These are phyloP conservation scores for Kentomonas sorsogonicus DNA, from an alignment of 208 protist species.

Conservation along the genomic window DNA sequence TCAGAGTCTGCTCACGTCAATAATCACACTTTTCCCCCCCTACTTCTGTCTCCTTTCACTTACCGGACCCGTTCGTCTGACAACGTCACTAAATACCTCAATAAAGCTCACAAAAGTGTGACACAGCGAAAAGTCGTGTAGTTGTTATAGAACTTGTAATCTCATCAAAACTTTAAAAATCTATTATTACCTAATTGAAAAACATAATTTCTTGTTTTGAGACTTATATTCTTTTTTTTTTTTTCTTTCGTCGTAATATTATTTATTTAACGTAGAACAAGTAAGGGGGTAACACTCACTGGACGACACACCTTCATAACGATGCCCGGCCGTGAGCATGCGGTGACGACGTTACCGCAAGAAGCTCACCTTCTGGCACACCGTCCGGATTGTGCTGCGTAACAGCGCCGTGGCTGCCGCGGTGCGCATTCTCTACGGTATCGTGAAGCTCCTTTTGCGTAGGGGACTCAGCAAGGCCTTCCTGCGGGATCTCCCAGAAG, in stretches of 20 bases:
- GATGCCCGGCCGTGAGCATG: not conserved
- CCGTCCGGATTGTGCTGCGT: conserved; percentile 41
- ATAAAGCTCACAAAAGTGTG: not conserved
- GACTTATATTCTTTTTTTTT: not conserved
- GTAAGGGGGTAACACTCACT: not conserved
- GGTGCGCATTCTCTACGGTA: conserved; percentile 50
- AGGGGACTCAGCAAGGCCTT: conserved; percentile 32
- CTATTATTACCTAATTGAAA: no score
- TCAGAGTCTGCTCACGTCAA: not conserved
- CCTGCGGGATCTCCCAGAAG: conserved; percentile 23
- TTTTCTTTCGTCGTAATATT: conserved; percentile 2
- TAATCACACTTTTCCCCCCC: not conserved
- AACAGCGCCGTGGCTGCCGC: conserved; percentile 62
- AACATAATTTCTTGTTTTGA: not conserved
- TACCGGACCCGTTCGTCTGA: not conserved
- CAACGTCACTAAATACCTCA: not conserved
- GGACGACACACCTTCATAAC: not conserved
- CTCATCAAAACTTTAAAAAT: no score
- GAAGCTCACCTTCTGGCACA: conserved; percentile 31
- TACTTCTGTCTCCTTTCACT: not conserved
- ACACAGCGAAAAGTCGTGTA: no score
- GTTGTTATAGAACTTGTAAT: no score
- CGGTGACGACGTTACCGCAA: conserved; percentile 20
- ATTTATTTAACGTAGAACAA: not conserved
- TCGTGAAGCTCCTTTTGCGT: conserved; percentile 60